Conservation (phyloP, 306 rosid genomes). For the Carpinus viminea region DNA sequence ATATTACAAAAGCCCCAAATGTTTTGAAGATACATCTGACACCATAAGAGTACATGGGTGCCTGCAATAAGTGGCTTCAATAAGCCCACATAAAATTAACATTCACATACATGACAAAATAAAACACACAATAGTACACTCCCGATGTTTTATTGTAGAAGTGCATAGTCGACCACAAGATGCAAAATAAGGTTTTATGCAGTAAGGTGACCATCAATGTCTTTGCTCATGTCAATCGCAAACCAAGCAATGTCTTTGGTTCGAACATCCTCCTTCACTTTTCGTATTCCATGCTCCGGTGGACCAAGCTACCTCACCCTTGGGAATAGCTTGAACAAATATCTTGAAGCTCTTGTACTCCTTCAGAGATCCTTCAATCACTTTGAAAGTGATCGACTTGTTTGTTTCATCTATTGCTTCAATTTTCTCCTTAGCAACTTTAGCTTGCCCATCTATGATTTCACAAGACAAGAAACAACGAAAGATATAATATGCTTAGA, state of each 20-base stretch:
- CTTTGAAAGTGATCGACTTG: slow-evolving; percentile 33
- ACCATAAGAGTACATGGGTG: no score
- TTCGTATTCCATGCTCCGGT: slow-evolving; percentile 44
- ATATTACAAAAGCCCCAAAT: no score
- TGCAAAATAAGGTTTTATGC: no score
- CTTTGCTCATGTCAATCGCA: slow-evolving; percentile 4
- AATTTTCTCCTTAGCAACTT: slow-evolving; percentile 35
- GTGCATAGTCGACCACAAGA: no score
- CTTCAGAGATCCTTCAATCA: slow-evolving; percentile 37
- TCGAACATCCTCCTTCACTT: slow-evolving; percentile 38
- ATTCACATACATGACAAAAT: no score
- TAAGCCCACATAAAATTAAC: no score
- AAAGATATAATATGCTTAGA: no score
- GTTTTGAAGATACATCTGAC: no score
- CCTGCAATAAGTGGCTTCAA: no score
- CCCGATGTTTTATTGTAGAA: no score
- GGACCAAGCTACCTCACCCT: slow-evolving; percentile 31
- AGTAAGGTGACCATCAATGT: slow-evolving; percentile 28
- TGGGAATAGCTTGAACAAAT: slow-evolving; percentile 22
- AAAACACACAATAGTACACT: no score
- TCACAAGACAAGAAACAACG: no score
- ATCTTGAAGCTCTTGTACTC: slow-evolving; percentile 32
- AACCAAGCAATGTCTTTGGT: slow-evolving; percentile 37
- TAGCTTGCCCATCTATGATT: slow-evolving; percentile 36
- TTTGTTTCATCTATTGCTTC: slow-evolving; percentile 41